Base-by-base conservation (phyloP, 441 rosid genomes). In the Gossypium schwendimanii region DNA sequence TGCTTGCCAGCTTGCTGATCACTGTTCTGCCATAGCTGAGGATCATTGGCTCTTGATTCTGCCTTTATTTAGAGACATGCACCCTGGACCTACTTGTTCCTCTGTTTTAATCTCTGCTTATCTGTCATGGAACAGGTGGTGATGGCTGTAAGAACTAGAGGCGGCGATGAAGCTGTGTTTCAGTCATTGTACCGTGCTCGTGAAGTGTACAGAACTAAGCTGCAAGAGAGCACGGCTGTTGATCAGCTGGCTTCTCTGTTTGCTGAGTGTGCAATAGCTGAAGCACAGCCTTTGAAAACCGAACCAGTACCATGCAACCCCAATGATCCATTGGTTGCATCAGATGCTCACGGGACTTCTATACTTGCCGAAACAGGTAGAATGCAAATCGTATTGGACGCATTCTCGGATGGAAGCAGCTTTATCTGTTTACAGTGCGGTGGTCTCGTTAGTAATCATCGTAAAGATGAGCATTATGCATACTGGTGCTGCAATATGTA, bases 341-440 rank as follows among this genome's bases (percentile, higher is more conserved):
- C 79, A 1, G 89, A 86, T 76, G 76, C 81, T 65, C 84, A 78
- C 17, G 89, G 80, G 54, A 73, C 78, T 78, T 93, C 98, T 54
- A 93, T 93, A 61, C 86, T 95, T 6, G 90, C 91, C 0, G 92
- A 93, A 76, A 81, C 87, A n/a, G 96, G 98, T 50, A 83, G 96
- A 82, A 83, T 63, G 54, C 99, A 93, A 79, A 76, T 95, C 55
- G 88, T 90, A 78, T 79, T 90, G 72, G 99, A 93, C 59, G 97
- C 97, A 23, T 93, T 84, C 81, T 81, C 95, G 0, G 98, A 93
- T 31, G 98, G 97, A 78, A 95, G 98, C 87, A 95, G 95, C 85
- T 95, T 91, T 80, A 86, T 91, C 45, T 93, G 69, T 64, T 64
- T 64, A 64, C 87, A 86, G 20, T 93, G 99, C 8, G 97, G 99